Conservation (phyloP, 257 asterid genomes). For the Jasminum sambac region DNA sequence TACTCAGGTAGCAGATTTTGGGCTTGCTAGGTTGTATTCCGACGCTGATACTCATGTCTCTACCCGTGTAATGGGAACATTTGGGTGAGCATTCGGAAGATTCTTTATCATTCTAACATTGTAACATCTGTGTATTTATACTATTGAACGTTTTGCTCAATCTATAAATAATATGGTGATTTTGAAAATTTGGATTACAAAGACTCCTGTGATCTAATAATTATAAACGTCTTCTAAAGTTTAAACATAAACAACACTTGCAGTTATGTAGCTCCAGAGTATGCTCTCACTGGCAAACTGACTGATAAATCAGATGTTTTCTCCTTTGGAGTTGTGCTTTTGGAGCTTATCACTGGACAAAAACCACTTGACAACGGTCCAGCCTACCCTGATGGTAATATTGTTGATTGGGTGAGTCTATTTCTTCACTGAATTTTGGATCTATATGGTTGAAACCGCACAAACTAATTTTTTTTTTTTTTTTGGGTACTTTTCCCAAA, state of each 20-base stretch:
- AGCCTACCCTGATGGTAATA: conserved; percentile 78
- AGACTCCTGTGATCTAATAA: neutral
- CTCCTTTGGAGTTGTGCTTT: conserved; percentile 86
- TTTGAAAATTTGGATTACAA: neutral
- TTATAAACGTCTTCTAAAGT: neutral
- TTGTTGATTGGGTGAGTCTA: conserved; percentile 82
- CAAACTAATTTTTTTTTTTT: neutral
- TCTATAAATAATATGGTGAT: conserved; percentile 1
- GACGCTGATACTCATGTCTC: conserved; percentile 91
- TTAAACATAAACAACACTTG: conserved; percentile 20
- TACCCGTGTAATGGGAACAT: conserved; percentile 96
- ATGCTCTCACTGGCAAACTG: conserved; percentile 89
- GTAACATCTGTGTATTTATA: neutral
- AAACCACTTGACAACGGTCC: conserved; percentile 81
- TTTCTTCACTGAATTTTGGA: conserved; percentile 10
- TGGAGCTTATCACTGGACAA: conserved; percentile 90
- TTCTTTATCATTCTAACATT: conserved; percentile 10
- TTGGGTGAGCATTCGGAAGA: conserved; percentile 56
- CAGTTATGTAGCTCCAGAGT: conserved; percentile 95
- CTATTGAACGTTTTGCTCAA: neutral
- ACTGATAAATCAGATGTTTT: conserved; percentile 86
- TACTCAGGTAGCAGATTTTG: conserved; percentile 90
- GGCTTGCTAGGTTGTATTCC: conserved; percentile 82
- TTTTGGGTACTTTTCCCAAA: neutral
- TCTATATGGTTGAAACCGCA: neutral